Evolutionary conservation across 2,329 filamentous ascomycete genomes (phyloP), one percentile per base, ranked within the genome.

Genomic region (Aspergillus transmontanensis): DNA sequence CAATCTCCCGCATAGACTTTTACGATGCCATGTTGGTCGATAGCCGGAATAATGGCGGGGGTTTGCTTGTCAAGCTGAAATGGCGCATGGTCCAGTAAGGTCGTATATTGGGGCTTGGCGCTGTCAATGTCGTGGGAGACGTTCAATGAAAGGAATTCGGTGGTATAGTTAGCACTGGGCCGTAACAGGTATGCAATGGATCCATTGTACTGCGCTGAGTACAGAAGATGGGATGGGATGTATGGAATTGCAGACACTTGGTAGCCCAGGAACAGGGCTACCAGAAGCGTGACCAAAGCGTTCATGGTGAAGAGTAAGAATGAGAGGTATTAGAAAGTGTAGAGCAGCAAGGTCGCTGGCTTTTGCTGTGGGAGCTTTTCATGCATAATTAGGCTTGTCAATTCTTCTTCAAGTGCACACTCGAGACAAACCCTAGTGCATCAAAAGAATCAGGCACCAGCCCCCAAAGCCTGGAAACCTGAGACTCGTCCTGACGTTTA

Each of bases 1-100:
- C 94, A 97, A 66, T 90, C 84, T 2, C 94, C 94, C 0, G 89
- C 83, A 61, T 93, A 90, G 1, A 95, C 88, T 3, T 88, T 85
- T 32, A 97, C 84, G 12, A 89, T 86, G 19, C 92, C 92, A 71
- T 87, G 83, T 50, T 85, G 80, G 54, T 90, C 87, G 36, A 93
- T 82, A 0, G 89, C 82, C 0, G 93, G 87, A 7, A 88, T 84
- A 71, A 93, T 95, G 87, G 91, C 30, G 91, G 81, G 28, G 79
- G 79, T 6, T 81, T 77, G 1, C 80, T 85, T 32, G 80, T 82
- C 41, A 62, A 43, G 62, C 59, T 66, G 62, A 61, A 76, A 75
- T 0, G 75, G 75, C 9, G 69, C 61, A 36, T 69, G 58, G 21
- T 71, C 64, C 12, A 73, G 68, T 28, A 78, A 65, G 16, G 71